Percentiles rank a stretch among this genome's conserved stretches.
These are phyloP conservation scores for Fusarium pseudocircinatum DNA, from an alignment of 2,329 filamentous ascomycete species.

Conservation along the genomic window DNA sequence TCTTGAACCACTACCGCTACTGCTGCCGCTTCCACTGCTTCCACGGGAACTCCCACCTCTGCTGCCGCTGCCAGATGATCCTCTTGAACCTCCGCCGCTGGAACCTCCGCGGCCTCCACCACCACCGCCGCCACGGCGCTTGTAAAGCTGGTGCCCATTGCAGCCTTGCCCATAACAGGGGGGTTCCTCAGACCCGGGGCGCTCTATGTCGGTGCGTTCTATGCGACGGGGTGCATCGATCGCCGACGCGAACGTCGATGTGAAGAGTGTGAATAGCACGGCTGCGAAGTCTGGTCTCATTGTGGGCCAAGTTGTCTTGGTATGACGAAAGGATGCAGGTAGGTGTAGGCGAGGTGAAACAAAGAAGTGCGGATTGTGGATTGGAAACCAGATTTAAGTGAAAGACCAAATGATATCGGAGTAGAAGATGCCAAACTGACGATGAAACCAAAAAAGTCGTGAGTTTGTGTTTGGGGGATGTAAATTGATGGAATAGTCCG, in stretches of 20 bases:
- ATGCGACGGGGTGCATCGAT: conserved; percentile 38
- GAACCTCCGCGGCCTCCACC: conserved; percentile 54
- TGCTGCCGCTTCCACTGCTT: conserved; percentile 21
- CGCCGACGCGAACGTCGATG: conserved; percentile 40
- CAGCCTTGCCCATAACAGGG: neutral
- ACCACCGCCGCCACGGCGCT: conserved; percentile 69
- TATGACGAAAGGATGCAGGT: neutral
- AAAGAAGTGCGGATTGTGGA: neutral
- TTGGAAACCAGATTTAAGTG: neutral
- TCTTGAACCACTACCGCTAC: conserved; percentile 20
- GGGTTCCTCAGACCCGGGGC: conserved; percentile 26
- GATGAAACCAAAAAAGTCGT: neutral
- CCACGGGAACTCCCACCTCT: conserved; percentile 30
- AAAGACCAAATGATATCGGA: neutral
- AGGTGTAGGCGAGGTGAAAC: neutral
- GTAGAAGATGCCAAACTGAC: neutral
- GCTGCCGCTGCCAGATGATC: conserved; percentile 15
- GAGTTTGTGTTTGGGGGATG: neutral
- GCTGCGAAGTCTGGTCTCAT: conserved; percentile 49
- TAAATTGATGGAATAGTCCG: conserved; percentile 1
- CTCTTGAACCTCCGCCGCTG: conserved; percentile 32
- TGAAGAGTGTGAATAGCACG: conserved; percentile 44
- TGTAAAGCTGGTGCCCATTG: conserved; percentile 61
- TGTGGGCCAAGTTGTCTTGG: conserved; percentile 13
- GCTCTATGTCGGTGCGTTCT: conserved; percentile 23